Conservation (phyloP, 2,329 filamentous ascomycete species). For the Exophiala oligosperma region DNA sequence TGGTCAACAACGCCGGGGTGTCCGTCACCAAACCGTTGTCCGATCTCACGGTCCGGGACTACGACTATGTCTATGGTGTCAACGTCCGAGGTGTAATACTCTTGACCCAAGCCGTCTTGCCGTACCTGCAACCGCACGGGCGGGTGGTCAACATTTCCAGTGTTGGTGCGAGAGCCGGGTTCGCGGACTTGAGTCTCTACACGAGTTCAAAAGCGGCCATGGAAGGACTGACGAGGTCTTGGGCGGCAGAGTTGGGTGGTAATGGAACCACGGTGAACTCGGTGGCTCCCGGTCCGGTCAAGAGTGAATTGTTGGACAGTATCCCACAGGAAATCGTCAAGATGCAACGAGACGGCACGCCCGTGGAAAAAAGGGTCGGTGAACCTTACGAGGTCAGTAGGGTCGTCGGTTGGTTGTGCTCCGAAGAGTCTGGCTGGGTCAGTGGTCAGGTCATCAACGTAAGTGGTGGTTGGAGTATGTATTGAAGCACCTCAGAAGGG, state of each 20-base stretch:
- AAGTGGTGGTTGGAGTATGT: slow-evolving; percentile 48
- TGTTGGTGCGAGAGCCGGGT: slow-evolving; percentile 51
- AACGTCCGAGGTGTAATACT: slow-evolving; percentile 59
- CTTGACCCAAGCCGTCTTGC: slow-evolving; percentile 55
- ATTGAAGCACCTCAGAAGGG: slow-evolving; percentile 15
- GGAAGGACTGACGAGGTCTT: slow-evolving; percentile 59
- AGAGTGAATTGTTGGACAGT: slow-evolving; percentile 58
- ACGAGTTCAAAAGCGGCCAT: slow-evolving; percentile 60
- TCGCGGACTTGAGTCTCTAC: slow-evolving; percentile 52
- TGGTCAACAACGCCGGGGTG: slow-evolving; percentile 42
- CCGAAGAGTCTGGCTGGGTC: slow-evolving; percentile 51
- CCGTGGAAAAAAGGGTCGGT: slow-evolving; percentile 53
- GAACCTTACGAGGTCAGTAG: slow-evolving; percentile 56
- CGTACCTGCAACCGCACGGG: slow-evolving; percentile 47
- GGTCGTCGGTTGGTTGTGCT: slow-evolving; percentile 57
- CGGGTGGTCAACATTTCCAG: slow-evolving; percentile 63
- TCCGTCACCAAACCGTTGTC: slow-evolving; percentile 38
- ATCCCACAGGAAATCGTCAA: slow-evolving; percentile 52
- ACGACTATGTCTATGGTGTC: slow-evolving; percentile 55
- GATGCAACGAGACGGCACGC: slow-evolving; percentile 52
- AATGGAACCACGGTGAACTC: slow-evolving; percentile 62
- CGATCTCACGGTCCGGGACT: slow-evolving; percentile 52
- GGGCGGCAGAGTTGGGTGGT: slow-evolving; percentile 59
- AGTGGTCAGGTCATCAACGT: slow-evolving; percentile 58
- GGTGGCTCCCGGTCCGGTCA: slow-evolving; percentile 60